phyloP scores from a whole-genome alignment of 1,139 yeast genomes.

The Pichia cactophila region DNA sequence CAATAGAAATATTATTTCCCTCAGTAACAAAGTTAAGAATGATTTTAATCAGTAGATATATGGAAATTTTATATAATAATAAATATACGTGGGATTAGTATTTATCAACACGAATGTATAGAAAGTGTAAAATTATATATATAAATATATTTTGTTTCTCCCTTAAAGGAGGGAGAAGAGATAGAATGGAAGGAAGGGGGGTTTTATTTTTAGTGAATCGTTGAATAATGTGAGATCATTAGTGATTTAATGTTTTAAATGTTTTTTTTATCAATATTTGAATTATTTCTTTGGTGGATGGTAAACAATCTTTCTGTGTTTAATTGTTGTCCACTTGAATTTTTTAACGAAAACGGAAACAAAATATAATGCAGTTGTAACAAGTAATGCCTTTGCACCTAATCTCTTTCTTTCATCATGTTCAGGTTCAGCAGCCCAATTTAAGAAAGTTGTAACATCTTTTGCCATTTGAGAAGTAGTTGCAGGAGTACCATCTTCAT shows the following conservation, averaged over 20 bases:
- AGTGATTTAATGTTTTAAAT: background rate
- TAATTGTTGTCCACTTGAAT: slow-evolving; percentile 96
- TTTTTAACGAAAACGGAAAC: slow-evolving; percentile 89
- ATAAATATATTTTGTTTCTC: background rate
- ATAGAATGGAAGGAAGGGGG: background rate
- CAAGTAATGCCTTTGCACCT: slow-evolving; percentile 88
- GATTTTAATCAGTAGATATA: background rate
- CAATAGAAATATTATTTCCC: no score
- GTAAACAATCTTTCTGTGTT: slow-evolving; percentile 90
- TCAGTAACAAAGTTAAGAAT: background rate
- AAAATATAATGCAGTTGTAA: slow-evolving; percentile 73
- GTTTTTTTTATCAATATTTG: background rate
- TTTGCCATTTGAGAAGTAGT: slow-evolving; percentile 99
- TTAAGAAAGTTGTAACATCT: slow-evolving; percentile 90
- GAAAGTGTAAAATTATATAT: background rate
- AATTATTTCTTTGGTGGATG: slow-evolving; percentile 74
- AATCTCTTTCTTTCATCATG: slow-evolving; percentile 96
- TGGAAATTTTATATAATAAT: background rate
- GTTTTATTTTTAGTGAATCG: background rate
- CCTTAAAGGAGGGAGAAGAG: background rate
- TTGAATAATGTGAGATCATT: background rate
- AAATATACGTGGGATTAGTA: background rate
- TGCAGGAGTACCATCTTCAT: slow-evolving; percentile 98
- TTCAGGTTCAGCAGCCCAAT: slow-evolving; percentile 99
- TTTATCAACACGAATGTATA: background rate